Conservation (phyloP, 139 green algal species). For the Auxenochlorella pyrenoidosa region DNA sequence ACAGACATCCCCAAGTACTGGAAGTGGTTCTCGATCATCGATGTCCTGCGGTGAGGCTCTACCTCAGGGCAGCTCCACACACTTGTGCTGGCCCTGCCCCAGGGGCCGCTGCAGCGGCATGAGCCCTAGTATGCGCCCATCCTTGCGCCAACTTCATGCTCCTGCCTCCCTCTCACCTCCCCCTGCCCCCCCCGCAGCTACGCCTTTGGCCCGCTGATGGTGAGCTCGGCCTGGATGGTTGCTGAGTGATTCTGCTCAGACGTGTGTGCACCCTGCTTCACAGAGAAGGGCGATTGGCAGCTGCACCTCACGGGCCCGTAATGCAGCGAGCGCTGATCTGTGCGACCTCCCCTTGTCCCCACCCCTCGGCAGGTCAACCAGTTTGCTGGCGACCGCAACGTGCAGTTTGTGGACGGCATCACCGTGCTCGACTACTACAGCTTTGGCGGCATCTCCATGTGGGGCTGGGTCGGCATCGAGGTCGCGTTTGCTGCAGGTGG, state of each 20-base stretch:
- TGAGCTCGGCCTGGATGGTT: constrained; percentile 5
- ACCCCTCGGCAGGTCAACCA: constrained; percentile 55
- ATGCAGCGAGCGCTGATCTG: no score
- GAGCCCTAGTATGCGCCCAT: no score
- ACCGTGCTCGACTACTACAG: constrained; percentile 19
- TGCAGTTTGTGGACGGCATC: background rate
- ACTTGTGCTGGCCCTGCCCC: no score
- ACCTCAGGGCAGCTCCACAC: no score
- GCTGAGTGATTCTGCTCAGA: no score
- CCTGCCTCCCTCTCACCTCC: no score
- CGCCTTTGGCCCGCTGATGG: constrained; percentile 32
- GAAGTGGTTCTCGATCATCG: constrained; percentile 54
- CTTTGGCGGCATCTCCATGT: constrained; percentile 56
- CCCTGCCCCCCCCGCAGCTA: background rate
- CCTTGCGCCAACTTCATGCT: no score
- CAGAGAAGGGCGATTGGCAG: no score
- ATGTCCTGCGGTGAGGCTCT: constrained; percentile 23
- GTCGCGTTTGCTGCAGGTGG: constrained; percentile 4
- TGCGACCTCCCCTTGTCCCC: no score
- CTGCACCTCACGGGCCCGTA: no score
- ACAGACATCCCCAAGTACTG: constrained; percentile 70
- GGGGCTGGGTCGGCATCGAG: constrained; percentile 65
- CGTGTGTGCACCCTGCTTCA: no score
- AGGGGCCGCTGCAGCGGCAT: no score
- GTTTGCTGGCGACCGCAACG: constrained; percentile 1